Evolutionary conservation across 805 yeast genomes (phyloP).

Genomic region (Zygoascus flipseniorum): DNA sequence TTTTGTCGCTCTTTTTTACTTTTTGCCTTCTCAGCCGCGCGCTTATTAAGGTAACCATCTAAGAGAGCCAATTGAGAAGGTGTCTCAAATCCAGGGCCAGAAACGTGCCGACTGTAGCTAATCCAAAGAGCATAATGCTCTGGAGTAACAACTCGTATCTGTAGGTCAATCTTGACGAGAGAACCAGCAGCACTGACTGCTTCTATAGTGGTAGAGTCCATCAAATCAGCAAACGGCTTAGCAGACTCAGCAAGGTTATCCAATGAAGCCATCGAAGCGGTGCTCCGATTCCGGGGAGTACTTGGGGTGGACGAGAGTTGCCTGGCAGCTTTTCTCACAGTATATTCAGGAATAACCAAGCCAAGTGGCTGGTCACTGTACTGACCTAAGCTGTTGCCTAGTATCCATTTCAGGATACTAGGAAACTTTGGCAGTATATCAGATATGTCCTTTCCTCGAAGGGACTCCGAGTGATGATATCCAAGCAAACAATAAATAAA

Average conservation of each 20-base stretch:
- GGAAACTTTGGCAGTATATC: slow-evolving; percentile 56
- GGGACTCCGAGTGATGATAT: slow-evolving; percentile 26
- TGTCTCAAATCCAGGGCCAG: slow-evolving; percentile 23
- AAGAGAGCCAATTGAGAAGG: slow-evolving; percentile 50
- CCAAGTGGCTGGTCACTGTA: slow-evolving; percentile 34
- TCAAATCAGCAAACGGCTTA: slow-evolving; percentile 17
- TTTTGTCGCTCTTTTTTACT: not conserved
- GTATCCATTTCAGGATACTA: slow-evolving; percentile 33
- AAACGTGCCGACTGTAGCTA: slow-evolving; percentile 57
- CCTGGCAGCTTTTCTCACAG: slow-evolving; percentile 49
- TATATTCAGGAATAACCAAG: slow-evolving; percentile 82
- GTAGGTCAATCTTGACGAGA: slow-evolving; percentile 61
- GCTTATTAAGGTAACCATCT: not conserved
- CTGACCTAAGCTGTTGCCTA: slow-evolving; percentile 26
- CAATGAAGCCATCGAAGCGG: not conserved
- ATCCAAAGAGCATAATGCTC: slow-evolving; percentile 71
- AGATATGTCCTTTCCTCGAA: slow-evolving; percentile 43
- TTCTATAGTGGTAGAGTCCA: slow-evolving; percentile 42
- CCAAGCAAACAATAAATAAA: slow-evolving; percentile 77
- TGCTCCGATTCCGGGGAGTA: not conserved
- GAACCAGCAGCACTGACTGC: slow-evolving; percentile 69
- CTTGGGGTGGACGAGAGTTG: not conserved
- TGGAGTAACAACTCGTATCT: slow-evolving; percentile 57
- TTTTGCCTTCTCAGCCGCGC: not conserved
- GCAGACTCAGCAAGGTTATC: not conserved